Percentiles rank a stretch among this genome's conserved stretches.
These are phyloP conservation scores for Panaeolus papilionaceus DNA, from an alignment of 768 basidiomycete genomes.

Conservation along the genomic window DNA sequence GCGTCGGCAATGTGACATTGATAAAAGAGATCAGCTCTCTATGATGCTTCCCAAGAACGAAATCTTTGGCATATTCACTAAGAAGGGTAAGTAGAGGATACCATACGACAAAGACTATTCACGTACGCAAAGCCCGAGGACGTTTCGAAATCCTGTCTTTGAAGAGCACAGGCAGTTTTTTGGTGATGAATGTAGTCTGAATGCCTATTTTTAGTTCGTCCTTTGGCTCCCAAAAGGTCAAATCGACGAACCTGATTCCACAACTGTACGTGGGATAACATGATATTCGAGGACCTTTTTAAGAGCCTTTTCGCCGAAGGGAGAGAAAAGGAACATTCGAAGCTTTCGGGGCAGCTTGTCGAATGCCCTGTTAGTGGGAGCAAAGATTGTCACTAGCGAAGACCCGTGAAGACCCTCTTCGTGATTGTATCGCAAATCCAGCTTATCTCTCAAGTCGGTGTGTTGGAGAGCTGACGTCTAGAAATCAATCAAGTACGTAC, in stretches of 20 bases:
- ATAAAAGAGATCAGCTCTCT: slow-evolving; percentile 39
- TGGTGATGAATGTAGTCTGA: slow-evolving; percentile 27
- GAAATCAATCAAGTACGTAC: neutral
- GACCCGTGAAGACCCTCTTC: slow-evolving; percentile 51
- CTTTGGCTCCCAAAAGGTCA: neutral
- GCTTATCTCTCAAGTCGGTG: slow-evolving; percentile 46
- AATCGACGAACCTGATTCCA: slow-evolving; percentile 52
- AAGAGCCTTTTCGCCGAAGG: slow-evolving; percentile 55
- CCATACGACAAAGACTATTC: too few relatives aligned
- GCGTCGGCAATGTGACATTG: slow-evolving; percentile 46
- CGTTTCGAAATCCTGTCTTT: neutral
- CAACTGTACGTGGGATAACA: slow-evolving; percentile 52
- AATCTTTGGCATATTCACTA: neutral
- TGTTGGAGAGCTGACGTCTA: slow-evolving; percentile 66
- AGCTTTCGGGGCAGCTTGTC: slow-evolving; percentile 55
- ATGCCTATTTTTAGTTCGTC: slow-evolving; percentile 24
- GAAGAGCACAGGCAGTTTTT: neutral
- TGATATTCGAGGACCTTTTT: slow-evolving; percentile 66
- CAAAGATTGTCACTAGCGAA: slow-evolving; percentile 58
- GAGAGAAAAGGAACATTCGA: slow-evolving; percentile 63
- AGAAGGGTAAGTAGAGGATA: neutral
- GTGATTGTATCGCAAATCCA: slow-evolving; percentile 52
- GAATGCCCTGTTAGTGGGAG: slow-evolving; percentile 58
- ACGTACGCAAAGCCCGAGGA: neutral
- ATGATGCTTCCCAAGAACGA: slow-evolving; percentile 19